These are phyloP conservation scores for Arthrinium puccinioides DNA, from an alignment of 2,329 filamentous ascomycete genomes.

Conservation along the genomic window DNA sequence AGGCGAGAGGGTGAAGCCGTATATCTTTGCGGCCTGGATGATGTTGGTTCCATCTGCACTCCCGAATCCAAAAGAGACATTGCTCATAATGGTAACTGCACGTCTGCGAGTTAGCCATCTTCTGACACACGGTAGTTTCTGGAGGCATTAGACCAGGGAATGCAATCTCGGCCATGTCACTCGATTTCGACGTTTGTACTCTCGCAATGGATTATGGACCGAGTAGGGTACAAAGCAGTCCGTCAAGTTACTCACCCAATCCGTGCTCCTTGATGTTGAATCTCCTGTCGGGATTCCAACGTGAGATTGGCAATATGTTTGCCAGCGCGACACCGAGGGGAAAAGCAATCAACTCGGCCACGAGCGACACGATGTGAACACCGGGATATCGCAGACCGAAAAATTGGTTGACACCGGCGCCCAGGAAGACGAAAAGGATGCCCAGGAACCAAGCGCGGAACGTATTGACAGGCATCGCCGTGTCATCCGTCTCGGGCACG, in stretches of 20 bases:
- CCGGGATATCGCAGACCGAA: constrained; percentile 38
- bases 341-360: constrained; percentile 35
- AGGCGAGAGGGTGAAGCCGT: constrained; percentile 28
- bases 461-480: constrained; percentile 33
- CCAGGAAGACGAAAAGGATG: constrained; percentile 38
- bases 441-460: constrained; percentile 37
- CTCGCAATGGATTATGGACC: constrained; percentile 23
- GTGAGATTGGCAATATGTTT: constrained; percentile 28
- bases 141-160: constrained; percentile 31
- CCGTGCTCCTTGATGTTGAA: constrained; percentile 41
- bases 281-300: constrained; percentile 33
- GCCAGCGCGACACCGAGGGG: constrained; percentile 32
- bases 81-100: constrained; percentile 41
- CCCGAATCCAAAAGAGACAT: constrained; percentile 39
- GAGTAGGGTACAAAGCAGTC: constrained; percentile 35
- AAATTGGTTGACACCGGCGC: constrained; percentile 38
- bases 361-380: constrained; percentile 35
- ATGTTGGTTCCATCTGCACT: constrained; percentile 39
- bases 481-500: constrained; percentile 33
- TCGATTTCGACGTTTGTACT: too few species aligned
- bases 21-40: constrained; percentile 35
- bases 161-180: too few species aligned
- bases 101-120: constrained; percentile 37
- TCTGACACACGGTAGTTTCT: constrained; percentile 30
- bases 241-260: too few species aligned